Conservation (phyloP, 345 rosid genomes). For the Kandelia obovata region DNA sequence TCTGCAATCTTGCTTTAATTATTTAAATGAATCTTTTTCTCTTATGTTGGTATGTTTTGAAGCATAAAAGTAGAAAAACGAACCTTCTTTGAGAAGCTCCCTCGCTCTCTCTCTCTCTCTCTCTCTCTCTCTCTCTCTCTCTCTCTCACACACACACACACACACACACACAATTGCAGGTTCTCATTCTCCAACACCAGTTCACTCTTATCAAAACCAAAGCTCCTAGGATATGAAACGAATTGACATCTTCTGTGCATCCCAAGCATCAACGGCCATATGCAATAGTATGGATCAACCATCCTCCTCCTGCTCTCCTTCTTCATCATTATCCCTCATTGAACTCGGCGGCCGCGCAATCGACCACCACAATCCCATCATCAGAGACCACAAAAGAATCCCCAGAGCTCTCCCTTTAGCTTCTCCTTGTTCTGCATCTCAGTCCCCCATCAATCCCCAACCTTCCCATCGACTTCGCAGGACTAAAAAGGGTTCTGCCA, state of each 20-base stretch:
- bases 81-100: conserved; percentile 20
- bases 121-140: conserved; percentile 14
- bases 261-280: conserved; percentile 79
- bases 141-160: neutral
- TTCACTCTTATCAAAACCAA: conserved; percentile 16
- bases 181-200: conserved; percentile 32
- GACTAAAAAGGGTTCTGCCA: conserved; percentile 28
- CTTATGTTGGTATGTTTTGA: neutral
- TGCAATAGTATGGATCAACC: conserved; percentile 56
- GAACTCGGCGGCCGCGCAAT: conserved; percentile 57
- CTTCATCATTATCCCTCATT: conserved; percentile 14
- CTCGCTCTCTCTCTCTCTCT: conserved; percentile 5
- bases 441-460: conserved; percentile 39
- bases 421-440: conserved; percentile 40
- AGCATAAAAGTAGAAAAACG: conserved; percentile 22
- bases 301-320: conserved; percentile 18
- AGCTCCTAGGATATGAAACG: conserved; percentile 31
- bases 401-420: conserved; percentile 36
- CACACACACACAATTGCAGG: neutral
- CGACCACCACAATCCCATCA: conserved; percentile 88
- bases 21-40: neutral
- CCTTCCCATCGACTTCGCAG: conserved; percentile 42
- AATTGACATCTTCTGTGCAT: conserved; percentile 66
- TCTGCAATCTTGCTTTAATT: neutral
- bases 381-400: conserved; percentile 60